Base-by-base conservation (phyloP, 2,329 filamentous ascomycete species). In the Aspergillus candidus region DNA sequence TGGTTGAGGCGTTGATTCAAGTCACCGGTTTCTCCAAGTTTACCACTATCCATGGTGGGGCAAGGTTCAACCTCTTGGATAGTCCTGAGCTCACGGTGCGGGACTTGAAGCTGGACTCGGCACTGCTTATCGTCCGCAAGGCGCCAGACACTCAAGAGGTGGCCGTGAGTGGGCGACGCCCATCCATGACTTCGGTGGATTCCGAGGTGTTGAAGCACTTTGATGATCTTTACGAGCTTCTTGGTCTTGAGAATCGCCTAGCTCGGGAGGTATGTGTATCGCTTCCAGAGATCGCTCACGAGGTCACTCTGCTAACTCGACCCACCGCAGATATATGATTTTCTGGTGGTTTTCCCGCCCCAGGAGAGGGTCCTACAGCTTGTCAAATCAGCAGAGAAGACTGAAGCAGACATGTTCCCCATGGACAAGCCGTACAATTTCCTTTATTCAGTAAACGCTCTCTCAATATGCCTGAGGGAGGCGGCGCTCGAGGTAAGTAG, bases 121-220 rank as follows among this genome's bases (percentile, higher is more conserved):
- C 83, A 2, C 67, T 88, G 14, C 74, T 89, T 17, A 70, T 88
- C 14, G 74, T 89, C 35, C 61, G 59, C 17, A 83, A 80, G 53
- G 74, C 75, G 12, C 77, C 80, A 35, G 72, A 76, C 14, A 72
- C 75, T 11, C 53, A 60, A 14, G 65, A 66, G 32, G 34, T 57
- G 11, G 46, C 57, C 1, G 44, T 55, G 36, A 49, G 50, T 15
- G 59, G 58, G 12, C 60, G 56, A 71, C 49, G 74, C 67, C 40
- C 79, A 70, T 39, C 77, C 71, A 37, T 82, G 71, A 50, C 76
- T 70, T 31, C 76, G 2, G 74, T 97, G 3, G 88, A 97, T 60
- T 75, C 79, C 11, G 86, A 91, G 55, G 82, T 97, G 15, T 71
- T 93, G 53, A 77, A 82, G 45, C 86, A 94, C 63, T 94, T 95